phyloP scores from a whole-genome alignment of 495 filamentous ascomycete genomes.

The Podospora tetraspora region DNA sequence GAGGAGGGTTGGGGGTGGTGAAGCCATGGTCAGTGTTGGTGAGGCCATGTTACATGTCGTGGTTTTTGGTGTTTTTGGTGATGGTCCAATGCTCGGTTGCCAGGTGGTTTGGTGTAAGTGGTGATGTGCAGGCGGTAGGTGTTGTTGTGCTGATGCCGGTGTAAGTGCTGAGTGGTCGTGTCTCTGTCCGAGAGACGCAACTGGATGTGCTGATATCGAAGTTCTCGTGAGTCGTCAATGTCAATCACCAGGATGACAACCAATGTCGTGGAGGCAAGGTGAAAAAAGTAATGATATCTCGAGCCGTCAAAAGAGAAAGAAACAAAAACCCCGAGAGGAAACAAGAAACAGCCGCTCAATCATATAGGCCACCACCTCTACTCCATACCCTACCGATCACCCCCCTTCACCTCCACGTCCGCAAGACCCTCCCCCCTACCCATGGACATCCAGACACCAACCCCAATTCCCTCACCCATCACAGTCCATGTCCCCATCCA shows the following conservation, averaged over 20 bases:
- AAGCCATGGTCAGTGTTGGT: neutral
- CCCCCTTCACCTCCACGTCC: neutral
- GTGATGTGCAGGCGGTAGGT: neutral
- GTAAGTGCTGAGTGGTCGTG: neutral
- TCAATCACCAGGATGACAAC: neutral
- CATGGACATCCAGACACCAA: neutral
- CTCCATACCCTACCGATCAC: neutral
- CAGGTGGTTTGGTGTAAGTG: neutral
- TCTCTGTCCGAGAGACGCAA: no score
- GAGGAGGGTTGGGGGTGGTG: conserved; percentile 38
- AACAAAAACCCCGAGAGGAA: neutral
- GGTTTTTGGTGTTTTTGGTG: neutral
- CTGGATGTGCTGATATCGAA: neutral
- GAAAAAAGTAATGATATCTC: neutral
- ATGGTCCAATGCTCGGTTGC: neutral
- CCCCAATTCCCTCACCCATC: neutral
- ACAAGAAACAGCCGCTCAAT: neutral
- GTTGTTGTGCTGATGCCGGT: neutral
- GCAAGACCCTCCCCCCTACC: neutral
- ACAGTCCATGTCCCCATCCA: neutral
- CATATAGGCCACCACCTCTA: neutral
- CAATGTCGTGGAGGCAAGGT: neutral
- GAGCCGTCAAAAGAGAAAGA: neutral
- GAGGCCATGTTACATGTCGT: neutral
- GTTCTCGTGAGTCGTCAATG: neutral